phyloP scores from a whole-genome alignment of 208 protist species.

The Vickermania ingenoplastis region DNA sequence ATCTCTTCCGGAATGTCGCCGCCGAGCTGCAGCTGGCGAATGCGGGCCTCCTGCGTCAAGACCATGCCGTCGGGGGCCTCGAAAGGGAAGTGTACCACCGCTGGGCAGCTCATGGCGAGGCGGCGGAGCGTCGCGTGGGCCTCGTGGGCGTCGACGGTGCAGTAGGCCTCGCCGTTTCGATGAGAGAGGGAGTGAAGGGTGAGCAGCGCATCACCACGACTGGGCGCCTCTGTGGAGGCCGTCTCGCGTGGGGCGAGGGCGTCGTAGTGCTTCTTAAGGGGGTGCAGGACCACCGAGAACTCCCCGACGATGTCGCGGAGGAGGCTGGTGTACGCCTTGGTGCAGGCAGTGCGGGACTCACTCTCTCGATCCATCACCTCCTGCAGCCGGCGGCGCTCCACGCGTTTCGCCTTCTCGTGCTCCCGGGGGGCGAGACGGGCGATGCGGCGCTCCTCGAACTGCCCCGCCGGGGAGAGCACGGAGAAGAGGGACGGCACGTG shows the following conservation, averaged over 20 bases:
- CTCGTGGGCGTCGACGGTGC: conserved; percentile 1
- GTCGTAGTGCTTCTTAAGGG: not conserved
- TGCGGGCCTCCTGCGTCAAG: not conserved
- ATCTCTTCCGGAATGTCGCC: conserved; percentile 35
- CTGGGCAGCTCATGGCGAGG: not conserved
- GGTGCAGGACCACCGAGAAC: not conserved
- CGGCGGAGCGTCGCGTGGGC: conserved; percentile 3
- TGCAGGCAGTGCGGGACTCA: conserved; percentile 16
- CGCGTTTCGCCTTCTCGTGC: conserved; percentile 11
- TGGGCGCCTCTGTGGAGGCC: not conserved
- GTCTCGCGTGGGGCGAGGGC: not conserved
- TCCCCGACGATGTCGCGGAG: conserved; percentile 1
- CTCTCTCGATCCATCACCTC: conserved; percentile 28
- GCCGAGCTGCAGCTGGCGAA: conserved; percentile 30
- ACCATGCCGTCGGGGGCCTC: conserved; percentile 3
- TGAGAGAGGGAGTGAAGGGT: not conserved
- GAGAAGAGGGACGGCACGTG: conserved; percentile 45
- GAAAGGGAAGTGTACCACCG: conserved; percentile 21
- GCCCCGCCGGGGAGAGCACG: conserved; percentile 27
- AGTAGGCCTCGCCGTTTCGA: conserved; percentile 2
- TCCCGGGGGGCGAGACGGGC: conserved; percentile 9
- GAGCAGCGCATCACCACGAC: not conserved
- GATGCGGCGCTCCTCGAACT: conserved; percentile 44
- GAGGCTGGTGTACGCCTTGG: conserved; percentile 4
- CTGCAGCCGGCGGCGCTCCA: conserved; percentile 19